Base-by-base conservation (phyloP, 2,329 filamentous ascomycete genomes). In the Penicillium freii region DNA sequence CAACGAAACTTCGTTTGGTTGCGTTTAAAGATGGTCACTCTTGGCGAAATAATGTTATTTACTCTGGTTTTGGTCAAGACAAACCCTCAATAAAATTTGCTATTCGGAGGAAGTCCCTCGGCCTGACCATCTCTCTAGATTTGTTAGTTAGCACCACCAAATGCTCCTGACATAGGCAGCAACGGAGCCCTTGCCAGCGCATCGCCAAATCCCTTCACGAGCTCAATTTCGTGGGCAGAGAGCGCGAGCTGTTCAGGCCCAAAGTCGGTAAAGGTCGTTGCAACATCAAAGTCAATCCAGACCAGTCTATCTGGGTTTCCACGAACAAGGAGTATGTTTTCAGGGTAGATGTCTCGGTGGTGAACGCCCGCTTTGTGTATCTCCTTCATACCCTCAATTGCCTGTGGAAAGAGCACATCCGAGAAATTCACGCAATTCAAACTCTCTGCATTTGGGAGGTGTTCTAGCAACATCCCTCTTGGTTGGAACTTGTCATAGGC, bases 261-360 rank as follows among this genome's bases (percentile, higher is more conserved):
- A 45, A 56, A 10, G 4, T 59, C 51, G 19, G 39, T 29, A 29
- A 68, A 67, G 4, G 60, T 66, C 15, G 42, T 66, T 34, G 65
- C 54, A 63, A 66, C 55, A 61, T 68, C 65, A 56, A 68, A 66
- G 25, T 67, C 63, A 50, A 63, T 56, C 66, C 67, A 68, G 8
- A 67, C 60, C 23, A 67, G 5, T 48, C 62, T 62, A 34, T 62
- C 57, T 0, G 47, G 47, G 8, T 56, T 33, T 43, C 60, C 62
- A 52, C 13, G 61, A 15, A 66, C 54, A 40, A 68, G 21, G 13
- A 65, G 59, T 25, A 65, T 13, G 9, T 65, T 68, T 43, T 48
- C 62, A 1, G 64, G 61, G 11, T 65, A 62, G 29, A 60, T 54
- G 19, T 69, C 64, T 34, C 39, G 31, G 56, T 69, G 63, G 40